Base-by-base conservation (phyloP, 768 basidiomycete species). In the Russula abietina region DNA sequence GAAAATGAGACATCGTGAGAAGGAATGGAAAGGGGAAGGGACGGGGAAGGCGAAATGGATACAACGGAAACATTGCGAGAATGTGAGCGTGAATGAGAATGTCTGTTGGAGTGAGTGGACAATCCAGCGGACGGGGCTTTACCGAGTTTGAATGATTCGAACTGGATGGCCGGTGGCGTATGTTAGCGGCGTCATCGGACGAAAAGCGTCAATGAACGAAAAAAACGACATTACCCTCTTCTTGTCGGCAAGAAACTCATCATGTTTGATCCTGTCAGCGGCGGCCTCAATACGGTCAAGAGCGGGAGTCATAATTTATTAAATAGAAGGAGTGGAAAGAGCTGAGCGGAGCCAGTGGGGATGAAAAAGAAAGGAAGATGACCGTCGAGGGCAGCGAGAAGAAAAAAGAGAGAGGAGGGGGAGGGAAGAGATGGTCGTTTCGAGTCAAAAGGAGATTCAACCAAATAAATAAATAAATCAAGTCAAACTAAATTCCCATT, bases 121-220 rank as follows among this genome's bases (percentile, higher is more conserved):
- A 68, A 78, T 76, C n/a, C 69, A 58, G 55, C 71, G 55, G 66
- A 69, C n/a, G 64, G 64, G 11, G 66, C 65, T 53, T 72, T 73
- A 65, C 89, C 88, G 67, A 91, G 77, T 71, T 80, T 85, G 80
- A 91, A 91, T 38, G 83, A 82, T 65, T 88, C 83, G 70, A 91
- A 84, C 88, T 91, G 41, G 14, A 45, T 11, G 16, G 32, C 11
- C 36, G 36, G 36, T 12, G 12, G 36, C 26, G 24, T 54, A 46
- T 22, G 32, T 57, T 32, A 52, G 38, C 43, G 41, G 38, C 52
- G 49, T 50, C 6, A 55, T 45, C 12, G 17, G 30, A 45, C 22
- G 36, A 14, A 12, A 45, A 49, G 36, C 26, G 60, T 6, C 38
- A 39, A 39, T 60, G 12, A 9, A 39, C 1, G 39, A 9, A 26